Evolutionary conservation across 1,284 basidiomycete species (phyloP), one percentile per base, ranked within the genome.

Genomic region (Mycosarcoma mackinlayi): DNA sequence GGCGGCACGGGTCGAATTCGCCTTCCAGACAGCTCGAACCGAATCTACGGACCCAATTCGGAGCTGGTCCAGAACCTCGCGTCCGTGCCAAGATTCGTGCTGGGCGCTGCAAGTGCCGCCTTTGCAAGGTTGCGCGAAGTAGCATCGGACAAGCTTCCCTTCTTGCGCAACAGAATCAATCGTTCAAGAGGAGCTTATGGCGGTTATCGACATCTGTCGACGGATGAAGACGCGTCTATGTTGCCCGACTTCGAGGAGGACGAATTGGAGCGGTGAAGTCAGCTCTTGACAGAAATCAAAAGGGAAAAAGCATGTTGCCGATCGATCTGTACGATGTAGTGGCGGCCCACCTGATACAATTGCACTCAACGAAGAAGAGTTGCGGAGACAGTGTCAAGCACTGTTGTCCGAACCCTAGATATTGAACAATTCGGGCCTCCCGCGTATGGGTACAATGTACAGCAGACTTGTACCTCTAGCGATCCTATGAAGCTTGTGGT

Each of bases 21-120:
- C 4, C 42, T 72, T n/a, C 73, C 67, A 6, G 71, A 69, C 76
- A 83, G 59, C 31, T 66, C 57, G 28, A 55, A 52, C 35, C 51
- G 55, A 35, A 46, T 74, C 77, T 78, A 74, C 76, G 57, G 61
- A 6, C 27, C 56, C 66, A 75, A 79, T 89, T 33, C 89, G 90
- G n/a, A 87, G 88, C 52, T 92, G 90, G 82, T 89, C 11, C 91
- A 85, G 92, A 69, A 62, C 23, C 27, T 75, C 45, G 68, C 74
- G 24, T 66, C 58, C 6, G 50, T 64, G 41, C 68, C 64, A 9
- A 39, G 61, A 9, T 73, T 68, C 40, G 62, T 76, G 21, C 45
- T 58, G 21, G 76, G 72, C 34, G 53, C 53, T n/a, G 60, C 51
- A 5, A 63, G 59, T 23, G 60, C 69, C 3, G 62, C 41, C 0